Base-by-base conservation (phyloP, 768 basidiomycete genomes). In the Naganishia vishniacii region DNA sequence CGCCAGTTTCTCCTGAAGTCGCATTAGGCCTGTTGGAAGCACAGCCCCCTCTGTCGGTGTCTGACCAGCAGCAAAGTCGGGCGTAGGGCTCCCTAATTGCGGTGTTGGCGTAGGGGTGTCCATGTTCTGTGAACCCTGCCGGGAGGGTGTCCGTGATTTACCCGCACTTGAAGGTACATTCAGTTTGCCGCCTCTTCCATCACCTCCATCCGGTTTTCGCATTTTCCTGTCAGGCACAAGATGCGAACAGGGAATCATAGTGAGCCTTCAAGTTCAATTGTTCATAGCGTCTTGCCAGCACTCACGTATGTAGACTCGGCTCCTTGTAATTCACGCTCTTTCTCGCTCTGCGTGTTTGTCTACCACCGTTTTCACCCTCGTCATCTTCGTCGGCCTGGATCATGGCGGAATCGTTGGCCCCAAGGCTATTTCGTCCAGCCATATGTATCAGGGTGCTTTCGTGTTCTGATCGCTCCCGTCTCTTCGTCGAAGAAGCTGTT, bases 261-360 rank as follows among this genome's bases (percentile, higher is more conserved):
- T 62, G n/a, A 28, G 48, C 42, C 8, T 45, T 1, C n/a, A 7
- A 23, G 20, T 20, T 20, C 42, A 5, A 6, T 44, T 12, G 32
- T 29, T n/a, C 23, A 11, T 2, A 25, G n/a, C 12, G 13, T 18
- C 59, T 25, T 11, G n/a, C n/a, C n/a, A 42, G 8, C 16, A 69
- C 73, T 65, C 60, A 75, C 74, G 68, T 72, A 48, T 67, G 71
- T 41, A 75, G 48, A 67, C 69, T 73, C 18, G 74, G 74, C 48
- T 75, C 74, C 53, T 75, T 75, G 67, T 75, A 75, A 53, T 71
- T 75, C n/a, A 75, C 72, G 48, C 72, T 72, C 49, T 67, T 68
- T 26, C 72, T 64, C 4, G 71, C 64, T 44, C 71, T 56, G 20
- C 74, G 59, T 29, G 66, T 65, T 32, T 71, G 47, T 16, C 53